These are phyloP conservation scores for Spathaspora sp. DNA, from an alignment of 1,139 yeast genomes.

Conservation along the genomic window DNA sequence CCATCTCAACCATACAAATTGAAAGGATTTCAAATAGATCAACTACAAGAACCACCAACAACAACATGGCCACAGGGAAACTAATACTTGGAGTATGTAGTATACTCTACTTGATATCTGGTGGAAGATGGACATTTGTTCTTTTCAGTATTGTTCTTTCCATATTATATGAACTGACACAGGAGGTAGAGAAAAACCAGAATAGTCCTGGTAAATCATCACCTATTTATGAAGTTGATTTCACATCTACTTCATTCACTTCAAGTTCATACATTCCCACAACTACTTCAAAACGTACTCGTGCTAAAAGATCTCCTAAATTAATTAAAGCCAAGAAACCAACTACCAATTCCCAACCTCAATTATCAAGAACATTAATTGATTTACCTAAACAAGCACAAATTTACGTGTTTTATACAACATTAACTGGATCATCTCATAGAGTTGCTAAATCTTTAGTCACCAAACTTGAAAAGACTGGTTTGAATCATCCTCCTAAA, in stretches of 20 bases:
- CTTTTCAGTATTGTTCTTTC: conserved; percentile 12
- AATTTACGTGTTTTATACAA: conserved; percentile 72
- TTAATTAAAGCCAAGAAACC: conserved; percentile 40
- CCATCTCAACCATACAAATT: conserved; percentile 5
- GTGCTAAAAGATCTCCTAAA: conserved; percentile 37
- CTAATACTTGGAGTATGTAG: conserved; percentile 9
- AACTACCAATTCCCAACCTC: conserved; percentile 17
- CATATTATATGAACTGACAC: conserved; percentile 7
- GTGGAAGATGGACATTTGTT: conserved; percentile 32
- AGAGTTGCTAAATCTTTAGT: conserved; percentile 58
- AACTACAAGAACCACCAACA: background rate
- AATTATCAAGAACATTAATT: conserved; percentile 31
- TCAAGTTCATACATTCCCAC: conserved; percentile 22
- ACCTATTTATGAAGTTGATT: conserved; percentile 46
- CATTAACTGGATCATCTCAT: conserved; percentile 80
- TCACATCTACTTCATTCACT: conserved; percentile 37
- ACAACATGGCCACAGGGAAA: conserved; percentile 3
- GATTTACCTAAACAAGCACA: conserved; percentile 40
- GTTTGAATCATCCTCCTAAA: conserved; percentile 46
- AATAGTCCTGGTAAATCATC: conserved; percentile 23
- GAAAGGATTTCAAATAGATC: conserved; percentile 4
- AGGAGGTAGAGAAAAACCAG: conserved; percentile 1
- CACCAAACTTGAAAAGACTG: conserved; percentile 33
- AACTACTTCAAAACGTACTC: conserved; percentile 16
- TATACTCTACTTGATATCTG: conserved; percentile 18